Base-by-base conservation (phyloP, 2,329 filamentous ascomycete species). In the Fusarium sulawesiense region DNA sequence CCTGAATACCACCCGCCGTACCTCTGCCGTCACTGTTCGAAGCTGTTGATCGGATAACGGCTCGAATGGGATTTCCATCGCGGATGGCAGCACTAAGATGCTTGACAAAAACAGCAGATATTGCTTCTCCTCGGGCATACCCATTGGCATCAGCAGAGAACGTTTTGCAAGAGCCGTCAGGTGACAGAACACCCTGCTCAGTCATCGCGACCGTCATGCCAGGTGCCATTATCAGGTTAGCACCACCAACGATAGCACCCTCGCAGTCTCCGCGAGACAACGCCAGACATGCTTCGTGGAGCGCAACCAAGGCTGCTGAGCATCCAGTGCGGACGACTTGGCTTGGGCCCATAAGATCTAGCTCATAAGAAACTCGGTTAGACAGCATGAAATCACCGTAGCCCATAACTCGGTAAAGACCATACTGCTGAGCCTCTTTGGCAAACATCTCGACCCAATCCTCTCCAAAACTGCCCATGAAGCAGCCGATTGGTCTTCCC, bases 71-170 rank as follows among this genome's bases (percentile, higher is more conserved):
- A 16, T 60, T 60, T 0, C 42, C 51, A n/a, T 60, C 57, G 0
- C 57, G 51, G 9, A 60, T 27, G 4, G 57, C 57, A 6, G 16
- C n/a, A 7, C 34, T 4, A 3, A 60, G 27, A 5, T 14, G 51
- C 10, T 60, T 60, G 34, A 71, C 30, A 7, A 64, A 54, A 0
- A 70, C n/a, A 3, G 54, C 45, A 5, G 63, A 56, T 2, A 71
- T 49, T 1, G 63, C 68, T 3, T 71, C 66, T 6, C 66, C 68
- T 8, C 66, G 54, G 3, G 56, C 68, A 18, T 72, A 72, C 0
- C 69, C 67, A 1, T 66, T 50, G 10, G 50, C 64, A 7, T 60
- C 54, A 3, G 44, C 23, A 16, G 62, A 64, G 12, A 59, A 70
- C 3, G 62, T 56, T 13, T 48, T 56, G 16, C 55, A 64, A 8